A percentile compares a stretch with the other conserved stretches of the same genome.
These are phyloP conservation scores for Phytophthora foliorum DNA, from an alignment of 352 stramenopile species.

Conservation along the genomic window DNA sequence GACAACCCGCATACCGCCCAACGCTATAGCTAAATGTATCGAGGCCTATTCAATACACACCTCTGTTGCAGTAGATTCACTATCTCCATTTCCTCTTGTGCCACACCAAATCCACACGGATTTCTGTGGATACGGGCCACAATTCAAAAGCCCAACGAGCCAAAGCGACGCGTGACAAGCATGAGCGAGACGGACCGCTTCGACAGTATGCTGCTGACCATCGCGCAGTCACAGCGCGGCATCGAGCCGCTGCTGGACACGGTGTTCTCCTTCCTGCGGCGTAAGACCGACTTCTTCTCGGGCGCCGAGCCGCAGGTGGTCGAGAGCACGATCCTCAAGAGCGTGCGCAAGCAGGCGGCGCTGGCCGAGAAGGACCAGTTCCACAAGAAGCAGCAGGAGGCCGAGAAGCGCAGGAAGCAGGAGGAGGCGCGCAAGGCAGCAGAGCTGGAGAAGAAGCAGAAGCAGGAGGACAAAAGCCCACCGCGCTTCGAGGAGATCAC, in stretches of 20 bases:
- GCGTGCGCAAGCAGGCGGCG: conserved; percentile 93
- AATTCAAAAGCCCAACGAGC: neutral
- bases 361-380: conserved; percentile 87
- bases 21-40: conserved; percentile 34
- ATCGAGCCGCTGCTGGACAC: conserved; percentile 99
- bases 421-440: conserved; percentile 53
- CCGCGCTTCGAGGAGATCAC: conserved; percentile 86
- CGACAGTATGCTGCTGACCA: conserved; percentile 97
- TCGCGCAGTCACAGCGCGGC: conserved; percentile 96
- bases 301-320: conserved; percentile 84
- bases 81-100: neutral
- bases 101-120: conserved; percentile 7
- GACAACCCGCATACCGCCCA: conserved; percentile 5
- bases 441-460: conserved; percentile 65
- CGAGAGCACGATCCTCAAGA: conserved; percentile 89
- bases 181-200: conserved; percentile 87
- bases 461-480: conserved; percentile 45
- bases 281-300: conserved; percentile 99
- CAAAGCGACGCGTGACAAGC: conserved; percentile 23
- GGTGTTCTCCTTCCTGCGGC: conserved; percentile 98
- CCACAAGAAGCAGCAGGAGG: conserved; percentile 79
- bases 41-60: conserved; percentile 39
- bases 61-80: conserved; percentile 24
- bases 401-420: conserved; percentile 81
- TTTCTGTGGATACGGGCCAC: conserved; percentile 26